phyloP scores from a whole-genome alignment of 2,329 filamentous ascomycete genomes.

The Ophiostoma angusticollis region DNA sequence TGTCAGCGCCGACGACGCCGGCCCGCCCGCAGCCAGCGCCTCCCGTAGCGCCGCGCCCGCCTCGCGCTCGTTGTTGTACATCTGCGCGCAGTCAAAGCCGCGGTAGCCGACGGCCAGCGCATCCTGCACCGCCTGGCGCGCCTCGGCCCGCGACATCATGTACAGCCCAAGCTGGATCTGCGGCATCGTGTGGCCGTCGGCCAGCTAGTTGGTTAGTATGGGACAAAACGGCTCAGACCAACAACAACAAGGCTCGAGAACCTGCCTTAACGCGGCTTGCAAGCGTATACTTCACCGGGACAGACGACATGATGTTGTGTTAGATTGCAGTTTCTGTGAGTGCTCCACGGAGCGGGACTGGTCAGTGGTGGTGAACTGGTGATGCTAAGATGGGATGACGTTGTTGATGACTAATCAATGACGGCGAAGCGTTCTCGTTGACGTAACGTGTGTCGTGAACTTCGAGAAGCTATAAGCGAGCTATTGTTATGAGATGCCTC shows the following conservation, averaged over 20 bases:
- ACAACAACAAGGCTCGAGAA: neutral
- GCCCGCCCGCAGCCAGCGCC: slow-evolving; percentile 19
- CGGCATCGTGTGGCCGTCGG: slow-evolving; percentile 55
- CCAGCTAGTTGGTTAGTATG: slow-evolving; percentile 28
- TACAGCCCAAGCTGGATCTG: slow-evolving; percentile 65
- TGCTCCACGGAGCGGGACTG: too few relatives aligned
- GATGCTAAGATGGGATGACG: too few relatives aligned
- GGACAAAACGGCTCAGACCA: too few relatives aligned
- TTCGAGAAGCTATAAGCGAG: too few relatives aligned
- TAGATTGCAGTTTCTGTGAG: too few relatives aligned
- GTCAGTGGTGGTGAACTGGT: too few relatives aligned
- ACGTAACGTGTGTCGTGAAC: too few relatives aligned
- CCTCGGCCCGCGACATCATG: slow-evolving; percentile 51
- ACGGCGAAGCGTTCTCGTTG: too few relatives aligned
- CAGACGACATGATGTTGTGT: slow-evolving; percentile 3
- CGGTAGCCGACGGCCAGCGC: slow-evolving; percentile 42
- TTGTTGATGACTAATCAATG: too few relatives aligned
- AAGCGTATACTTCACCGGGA: slow-evolving; percentile 2
- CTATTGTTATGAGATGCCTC: too few relatives aligned
- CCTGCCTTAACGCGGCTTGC: slow-evolving; percentile 3
- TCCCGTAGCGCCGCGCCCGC: slow-evolving; percentile 50
- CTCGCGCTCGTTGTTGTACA: slow-evolving; percentile 57
- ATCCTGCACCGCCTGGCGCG: slow-evolving; percentile 41
- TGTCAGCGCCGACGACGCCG: too few relatives aligned
- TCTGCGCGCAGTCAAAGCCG: slow-evolving; percentile 40